Conservation (phyloP, 768 basidiomycete genomes). For the Agrocybe pediades region DNA sequence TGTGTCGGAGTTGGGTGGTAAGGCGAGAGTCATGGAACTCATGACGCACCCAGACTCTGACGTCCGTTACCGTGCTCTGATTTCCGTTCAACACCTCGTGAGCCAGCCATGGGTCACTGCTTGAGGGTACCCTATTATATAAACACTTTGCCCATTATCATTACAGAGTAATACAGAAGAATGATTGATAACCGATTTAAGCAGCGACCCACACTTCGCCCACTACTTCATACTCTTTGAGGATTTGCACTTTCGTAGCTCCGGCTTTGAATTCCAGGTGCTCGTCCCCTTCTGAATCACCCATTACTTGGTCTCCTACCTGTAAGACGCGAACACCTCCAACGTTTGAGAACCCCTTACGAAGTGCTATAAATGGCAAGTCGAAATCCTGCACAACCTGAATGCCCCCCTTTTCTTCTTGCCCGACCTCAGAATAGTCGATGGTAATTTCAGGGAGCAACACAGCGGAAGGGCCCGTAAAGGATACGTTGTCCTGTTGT, state of each 20-base stretch:
- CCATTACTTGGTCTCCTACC: constrained; percentile 53
- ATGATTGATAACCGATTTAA: background rate
- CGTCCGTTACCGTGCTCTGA: constrained; percentile 88
- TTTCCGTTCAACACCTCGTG: constrained; percentile 89
- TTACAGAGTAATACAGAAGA: background rate
- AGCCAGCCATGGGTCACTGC: constrained; percentile 82
- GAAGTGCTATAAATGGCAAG: constrained; percentile 59
- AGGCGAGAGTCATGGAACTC: constrained; percentile 86
- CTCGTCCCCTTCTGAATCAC: constrained; percentile 22
- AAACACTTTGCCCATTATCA: background rate
- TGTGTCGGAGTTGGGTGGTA: constrained; percentile 84
- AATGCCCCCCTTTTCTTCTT: constrained; percentile 26
- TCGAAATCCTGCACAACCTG: constrained; percentile 59
- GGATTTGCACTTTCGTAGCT: constrained; percentile 39
- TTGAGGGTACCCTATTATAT: constrained; percentile 22
- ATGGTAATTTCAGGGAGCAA: constrained; percentile 47
- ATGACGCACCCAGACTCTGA: constrained; percentile 89
- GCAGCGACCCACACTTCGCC: constrained; percentile 67
- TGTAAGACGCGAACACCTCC: constrained; percentile 77
- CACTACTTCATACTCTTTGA: constrained; percentile 75
- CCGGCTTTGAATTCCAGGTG: constrained; percentile 22
- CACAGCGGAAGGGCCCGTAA: constrained; percentile 55
- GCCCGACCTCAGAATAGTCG: constrained; percentile 12
- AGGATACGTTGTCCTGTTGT: constrained; percentile 35
- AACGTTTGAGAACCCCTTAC: constrained; percentile 59